Evolutionary conservation across 2,329 filamentous ascomycete genomes (phyloP), one percentile per base, ranked within the genome.

Genomic region (Rhexocercosporidium sp.): DNA sequence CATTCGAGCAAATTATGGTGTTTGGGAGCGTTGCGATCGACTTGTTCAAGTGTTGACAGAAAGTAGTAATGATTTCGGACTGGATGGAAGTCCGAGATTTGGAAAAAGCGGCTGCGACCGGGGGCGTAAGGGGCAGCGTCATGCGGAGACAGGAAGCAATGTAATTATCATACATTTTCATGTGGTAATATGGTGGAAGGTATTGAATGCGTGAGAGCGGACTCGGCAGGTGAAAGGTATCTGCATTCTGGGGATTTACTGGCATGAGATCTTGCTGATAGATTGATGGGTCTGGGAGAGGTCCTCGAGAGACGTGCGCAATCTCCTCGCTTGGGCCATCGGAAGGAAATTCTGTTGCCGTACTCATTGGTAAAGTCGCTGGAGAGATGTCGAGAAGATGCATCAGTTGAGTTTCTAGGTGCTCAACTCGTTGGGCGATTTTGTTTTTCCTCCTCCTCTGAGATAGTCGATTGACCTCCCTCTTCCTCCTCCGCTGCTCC

Each of bases 91-190:
- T 25, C 31, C 34, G n/a, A 22, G 31, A 41, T 57, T 57, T 57
- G 20, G 34, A 37, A 22, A 57, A 57, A 1, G 31, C 20, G 5
- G 54, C 54, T 41, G 54, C 54, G 20, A 41, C n/a, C 27, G 54
- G 54, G 6, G 54, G 54, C 12, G 54, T 37, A 20, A 39, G 20
- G 18, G 54, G 54, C 25, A 57, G 20, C 31, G 54, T 57, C 11
- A 57, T 14, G 12, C n/a, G 54, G 12, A 57, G 54, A 41, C 54
- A 57, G n/a, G 54, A 57, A 20, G 22, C 31, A 8, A 57, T 39
- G 54, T 57, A 57, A 16, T 27, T 57, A 39, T 41, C 54, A 20
- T 57, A 34, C 20, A 57, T 57, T 22, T 57, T 57, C 54, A 57
- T 41, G 1, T 57, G 54, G 34, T 41, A 57, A 16, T 57, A 57